Evolutionary conservation across 129 eudicot genomes (phyloP).

Genomic region (Silybum marianum): DNA sequence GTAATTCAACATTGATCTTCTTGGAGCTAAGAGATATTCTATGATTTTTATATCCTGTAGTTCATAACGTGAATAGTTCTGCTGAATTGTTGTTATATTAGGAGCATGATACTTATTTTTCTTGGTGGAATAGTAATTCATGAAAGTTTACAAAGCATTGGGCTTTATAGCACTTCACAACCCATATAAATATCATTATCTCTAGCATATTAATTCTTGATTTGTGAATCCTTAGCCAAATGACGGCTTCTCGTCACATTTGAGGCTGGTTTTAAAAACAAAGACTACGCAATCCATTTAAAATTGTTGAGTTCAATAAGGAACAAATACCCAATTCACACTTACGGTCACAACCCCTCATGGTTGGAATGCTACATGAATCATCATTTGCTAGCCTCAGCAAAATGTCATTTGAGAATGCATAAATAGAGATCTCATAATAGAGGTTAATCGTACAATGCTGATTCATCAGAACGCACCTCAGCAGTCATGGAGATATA

Average conservation of each 20-base stretch:
- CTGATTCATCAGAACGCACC: background rate
- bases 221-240: background rate
- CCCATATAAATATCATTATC: background rate
- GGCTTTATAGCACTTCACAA: background rate
- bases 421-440: background rate
- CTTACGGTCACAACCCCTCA: background rate
- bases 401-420: background rate
- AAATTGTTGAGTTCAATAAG: background rate
- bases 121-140: background rate
- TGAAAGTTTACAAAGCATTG: background rate
- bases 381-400: background rate
- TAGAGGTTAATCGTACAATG: background rate
- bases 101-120: background rate
- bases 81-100: background rate
- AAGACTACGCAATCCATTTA: no score
- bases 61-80: background rate
- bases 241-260: background rate
- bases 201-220: background rate
- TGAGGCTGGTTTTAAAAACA: background rate
- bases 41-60: background rate
- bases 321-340: background rate
- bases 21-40: background rate
- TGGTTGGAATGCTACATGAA: background rate
- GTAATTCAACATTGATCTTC: background rate
- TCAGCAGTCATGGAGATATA: background rate